Evolutionary conservation across 1,284 basidiomycete genomes (phyloP).

Genomic region (Irpex sp.): DNA sequence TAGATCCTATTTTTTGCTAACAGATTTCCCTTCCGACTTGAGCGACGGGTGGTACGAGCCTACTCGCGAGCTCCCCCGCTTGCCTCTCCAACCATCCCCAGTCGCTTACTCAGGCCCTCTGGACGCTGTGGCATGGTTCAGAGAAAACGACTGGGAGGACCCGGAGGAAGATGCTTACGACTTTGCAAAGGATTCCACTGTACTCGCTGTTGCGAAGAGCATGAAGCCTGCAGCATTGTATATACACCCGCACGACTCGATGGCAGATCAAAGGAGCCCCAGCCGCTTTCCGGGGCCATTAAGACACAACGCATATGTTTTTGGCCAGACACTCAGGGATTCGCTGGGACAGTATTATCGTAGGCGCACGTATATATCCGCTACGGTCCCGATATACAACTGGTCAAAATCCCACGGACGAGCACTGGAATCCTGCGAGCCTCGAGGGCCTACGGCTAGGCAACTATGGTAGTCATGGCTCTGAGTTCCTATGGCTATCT

Average conservation of each 20-base stretch:
- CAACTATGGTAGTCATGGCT: conserved; percentile 19
- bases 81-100: neutral
- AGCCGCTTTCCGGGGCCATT: too few species aligned
- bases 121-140: conserved; percentile 1
- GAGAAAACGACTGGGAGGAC: neutral
- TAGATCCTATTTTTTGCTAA: conserved; percentile 4
- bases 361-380: conserved; percentile 19
- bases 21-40: neutral
- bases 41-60: conserved; percentile 6
- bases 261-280: too few species aligned
- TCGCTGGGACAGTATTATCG: neutral
- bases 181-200: too few species aligned
- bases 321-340: neutral
- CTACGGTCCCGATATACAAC: conserved; percentile 9
- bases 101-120: neutral
- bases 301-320: too few species aligned
- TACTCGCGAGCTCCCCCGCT: conserved; percentile 8
- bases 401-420: conserved; percentile 5
- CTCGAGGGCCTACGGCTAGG: conserved; percentile 23
- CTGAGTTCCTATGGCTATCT: conserved; percentile 20
- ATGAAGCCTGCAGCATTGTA: too few species aligned
- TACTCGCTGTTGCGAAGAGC: too few species aligned
- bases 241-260: too few species aligned
- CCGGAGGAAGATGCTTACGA: neutral
- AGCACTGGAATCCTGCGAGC: conserved; percentile 14